phyloP scores from a whole-genome alignment of 768 basidiomycete species.

The Sarcomyxa edulis region DNA sequence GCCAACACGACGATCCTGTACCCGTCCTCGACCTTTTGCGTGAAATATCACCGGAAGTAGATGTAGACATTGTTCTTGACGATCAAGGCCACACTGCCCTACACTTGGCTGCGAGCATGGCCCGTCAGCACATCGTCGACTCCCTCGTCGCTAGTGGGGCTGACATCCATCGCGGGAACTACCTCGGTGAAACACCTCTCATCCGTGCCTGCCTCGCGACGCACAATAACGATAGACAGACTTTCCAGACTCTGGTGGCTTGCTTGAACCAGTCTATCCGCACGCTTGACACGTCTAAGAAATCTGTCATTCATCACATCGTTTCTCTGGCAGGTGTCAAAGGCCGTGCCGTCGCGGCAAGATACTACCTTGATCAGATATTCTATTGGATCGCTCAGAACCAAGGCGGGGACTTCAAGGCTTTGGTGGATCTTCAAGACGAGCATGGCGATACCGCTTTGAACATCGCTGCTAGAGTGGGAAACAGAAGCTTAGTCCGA shows the following conservation, averaged over 20 bases:
- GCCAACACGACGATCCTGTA: conserved; percentile 62
- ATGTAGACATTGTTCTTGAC: conserved; percentile 85
- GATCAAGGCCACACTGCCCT: conserved; percentile 93
- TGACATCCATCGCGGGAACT: conserved; percentile 88
- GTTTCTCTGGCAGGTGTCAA: conserved; percentile 88
- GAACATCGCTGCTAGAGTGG: conserved; percentile 92
- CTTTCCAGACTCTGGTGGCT: conserved; percentile 62
- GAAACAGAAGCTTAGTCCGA: conserved; percentile 81
- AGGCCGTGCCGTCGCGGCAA: conserved; percentile 76
- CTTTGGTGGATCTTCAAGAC: conserved; percentile 87
- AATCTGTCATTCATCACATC: conserved; percentile 89
- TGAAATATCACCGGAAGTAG: conserved; percentile 54
- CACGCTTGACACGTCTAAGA: conserved; percentile 82
- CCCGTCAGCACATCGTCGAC: conserved; percentile 59
- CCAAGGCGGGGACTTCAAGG: conserved; percentile 71
- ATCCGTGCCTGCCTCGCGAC: conserved; percentile 90
- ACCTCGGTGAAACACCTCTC: conserved; percentile 90
- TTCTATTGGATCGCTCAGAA: conserved; percentile 81
- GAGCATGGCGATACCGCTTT: conserved; percentile 94
- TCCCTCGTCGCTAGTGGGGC: conserved; percentile 75
- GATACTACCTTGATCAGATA: conserved; percentile 89
- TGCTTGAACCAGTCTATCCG: conserved; percentile 70
- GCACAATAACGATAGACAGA: conserved; percentile 74
- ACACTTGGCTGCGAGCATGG: conserved; percentile 88
- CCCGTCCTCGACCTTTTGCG: conserved; percentile 61